Evolutionary conservation across 2,329 filamentous ascomycete species (phyloP).

Genomic region (Davidsoniella virescens): DNA sequence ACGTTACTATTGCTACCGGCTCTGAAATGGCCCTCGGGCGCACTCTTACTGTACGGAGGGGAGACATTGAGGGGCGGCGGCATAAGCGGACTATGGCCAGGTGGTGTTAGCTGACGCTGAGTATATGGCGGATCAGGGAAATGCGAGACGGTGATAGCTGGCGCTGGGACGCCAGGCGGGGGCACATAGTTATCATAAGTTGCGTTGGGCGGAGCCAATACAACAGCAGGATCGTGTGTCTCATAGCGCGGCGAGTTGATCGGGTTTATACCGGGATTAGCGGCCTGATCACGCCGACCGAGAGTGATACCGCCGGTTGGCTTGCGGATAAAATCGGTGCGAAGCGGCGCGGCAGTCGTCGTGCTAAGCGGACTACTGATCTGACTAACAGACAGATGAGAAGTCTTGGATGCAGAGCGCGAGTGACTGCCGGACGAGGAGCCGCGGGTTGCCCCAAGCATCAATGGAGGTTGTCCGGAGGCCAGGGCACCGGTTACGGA

Average conservation of each 20-base stretch:
- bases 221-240: not conserved
- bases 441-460: conserved; percentile 1
- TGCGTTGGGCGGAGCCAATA: not conserved
- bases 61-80: conserved; percentile 16
- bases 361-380: conserved; percentile 39
- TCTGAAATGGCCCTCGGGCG: conserved; percentile 15
- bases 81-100: conserved; percentile 7
- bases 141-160: conserved; percentile 1
- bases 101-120: conserved; percentile 8
- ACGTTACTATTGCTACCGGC: not conserved
- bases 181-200: conserved; percentile 1
- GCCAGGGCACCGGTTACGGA: conserved; percentile 9
- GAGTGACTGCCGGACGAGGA: conserved; percentile 1
- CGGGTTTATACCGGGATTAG: conserved; percentile 6
- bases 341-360: conserved; percentile 23
- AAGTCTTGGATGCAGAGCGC: conserved; percentile 16
- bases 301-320: conserved; percentile 13
- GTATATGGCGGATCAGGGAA: conserved; percentile 6
- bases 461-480: conserved; percentile 3
- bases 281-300: not conserved
- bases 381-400: conserved; percentile 27
- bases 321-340: conserved; percentile 38
- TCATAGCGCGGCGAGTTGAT: conserved; percentile 10
- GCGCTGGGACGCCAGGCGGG: conserved; percentile 10
- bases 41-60: conserved; percentile 25